Evolutionary conservation across 2,329 filamentous ascomycete species (phyloP).

Genomic region (Aspergillus phoenicis): DNA sequence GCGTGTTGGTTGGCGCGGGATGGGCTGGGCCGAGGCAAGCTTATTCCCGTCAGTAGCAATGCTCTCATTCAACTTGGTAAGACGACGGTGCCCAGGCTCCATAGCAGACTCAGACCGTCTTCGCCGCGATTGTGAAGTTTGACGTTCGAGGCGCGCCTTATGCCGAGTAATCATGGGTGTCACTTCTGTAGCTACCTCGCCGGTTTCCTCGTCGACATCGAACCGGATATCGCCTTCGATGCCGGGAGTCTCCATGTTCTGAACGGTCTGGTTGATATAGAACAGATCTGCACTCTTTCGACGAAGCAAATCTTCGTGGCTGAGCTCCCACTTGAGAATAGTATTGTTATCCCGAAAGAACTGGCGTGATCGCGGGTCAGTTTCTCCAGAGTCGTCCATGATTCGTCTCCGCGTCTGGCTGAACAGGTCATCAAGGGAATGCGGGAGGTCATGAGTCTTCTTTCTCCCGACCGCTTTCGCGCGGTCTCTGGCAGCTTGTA

Average conservation of each 20-base stretch:
- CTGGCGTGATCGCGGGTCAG: slow-evolving; percentile 28
- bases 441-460: slow-evolving; percentile 15
- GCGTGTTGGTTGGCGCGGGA: slow-evolving; percentile 20
- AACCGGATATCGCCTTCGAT: slow-evolving; percentile 40
- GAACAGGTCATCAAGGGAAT: slow-evolving; percentile 38
- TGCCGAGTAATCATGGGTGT: slow-evolving; percentile 14
- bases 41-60: slow-evolving; percentile 12
- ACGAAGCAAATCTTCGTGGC: slow-evolving; percentile 34
- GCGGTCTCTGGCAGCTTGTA: slow-evolving; percentile 7
- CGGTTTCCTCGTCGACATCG: slow-evolving; percentile 17
- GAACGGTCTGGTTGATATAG: slow-evolving; percentile 44
- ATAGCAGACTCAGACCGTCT: neutral
- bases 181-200: neutral
- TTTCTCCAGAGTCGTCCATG: slow-evolving; percentile 17
- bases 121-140: neutral
- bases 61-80: slow-evolving; percentile 30
- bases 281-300: slow-evolving; percentile 23
- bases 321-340: slow-evolving; percentile 43
- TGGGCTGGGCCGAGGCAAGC: slow-evolving; percentile 14
- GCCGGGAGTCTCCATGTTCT: slow-evolving; percentile 34
- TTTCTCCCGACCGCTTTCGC: slow-evolving; percentile 9
- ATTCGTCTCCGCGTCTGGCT: slow-evolving; percentile 18
- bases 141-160: neutral
- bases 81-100: slow-evolving; percentile 27
- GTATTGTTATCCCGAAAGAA: slow-evolving; percentile 36